These are phyloP conservation scores for Pharnaceum exiguum DNA, from an alignment of 148 eudicot species.

Conservation along the genomic window DNA sequence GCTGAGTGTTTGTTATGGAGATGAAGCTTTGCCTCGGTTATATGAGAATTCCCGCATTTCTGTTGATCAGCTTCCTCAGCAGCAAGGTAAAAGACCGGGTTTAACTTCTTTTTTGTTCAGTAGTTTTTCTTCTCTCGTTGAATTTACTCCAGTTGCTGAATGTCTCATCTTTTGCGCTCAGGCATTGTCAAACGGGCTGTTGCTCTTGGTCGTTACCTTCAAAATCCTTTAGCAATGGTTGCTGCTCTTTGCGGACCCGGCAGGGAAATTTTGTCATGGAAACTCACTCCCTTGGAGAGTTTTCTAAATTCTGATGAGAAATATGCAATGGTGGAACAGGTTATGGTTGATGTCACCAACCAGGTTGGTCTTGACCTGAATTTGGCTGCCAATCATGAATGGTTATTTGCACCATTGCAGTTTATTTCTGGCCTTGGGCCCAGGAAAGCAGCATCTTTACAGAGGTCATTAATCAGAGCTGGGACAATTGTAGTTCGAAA, in stretches of 20 bases:
- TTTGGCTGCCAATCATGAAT: slow-evolving; percentile 89
- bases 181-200: slow-evolving; percentile 94
- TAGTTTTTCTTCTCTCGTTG: slow-evolving; percentile 1
- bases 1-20: slow-evolving; percentile 65
- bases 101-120: neutral
- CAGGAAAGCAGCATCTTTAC: slow-evolving; percentile 82
- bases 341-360: slow-evolving; percentile 94
- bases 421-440: slow-evolving; percentile 98
- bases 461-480: slow-evolving; percentile 77
- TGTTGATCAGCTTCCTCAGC: slow-evolving; percentile 74
- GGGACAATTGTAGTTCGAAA: slow-evolving; percentile 72
- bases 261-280: slow-evolving; percentile 89
- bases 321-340: slow-evolving; percentile 86
- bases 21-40: slow-evolving; percentile 87
- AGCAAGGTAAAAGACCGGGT: slow-evolving; percentile 43
- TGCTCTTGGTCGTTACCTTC: slow-evolving; percentile 84
- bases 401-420: slow-evolving; percentile 89
- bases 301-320: slow-evolving; percentile 90
- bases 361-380: slow-evolving; percentile 96
- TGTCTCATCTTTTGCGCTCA: slow-evolving; percentile 19
- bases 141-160: too few relatives aligned
- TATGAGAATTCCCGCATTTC: slow-evolving; percentile 92
- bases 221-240: slow-evolving; percentile 96
- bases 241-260: slow-evolving; percentile 93
- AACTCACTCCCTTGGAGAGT: slow-evolving; percentile 72